phyloP scores from a whole-genome alignment of 352 stramenopile species.

The Phytophthora citrophthora region DNA sequence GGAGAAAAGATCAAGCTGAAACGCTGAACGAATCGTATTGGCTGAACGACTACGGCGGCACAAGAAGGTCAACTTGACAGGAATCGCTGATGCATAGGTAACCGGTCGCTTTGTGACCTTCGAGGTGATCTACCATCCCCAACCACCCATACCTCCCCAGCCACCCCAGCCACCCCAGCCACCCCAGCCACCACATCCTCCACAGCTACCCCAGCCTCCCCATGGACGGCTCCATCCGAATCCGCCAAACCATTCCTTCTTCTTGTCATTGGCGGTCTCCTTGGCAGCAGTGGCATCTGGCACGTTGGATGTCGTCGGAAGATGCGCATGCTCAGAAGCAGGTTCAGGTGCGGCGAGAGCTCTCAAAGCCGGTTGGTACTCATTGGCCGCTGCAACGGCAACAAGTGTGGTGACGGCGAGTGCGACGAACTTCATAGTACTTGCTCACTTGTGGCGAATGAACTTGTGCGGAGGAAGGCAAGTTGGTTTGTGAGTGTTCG shows the following conservation, averaged over 20 bases:
- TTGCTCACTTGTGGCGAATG: slow-evolving; percentile 1
- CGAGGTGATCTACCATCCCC: neutral
- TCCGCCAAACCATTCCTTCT: slow-evolving; percentile 6
- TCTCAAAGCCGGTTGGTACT: slow-evolving; percentile 5
- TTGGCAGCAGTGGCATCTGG: neutral
- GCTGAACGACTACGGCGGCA: too few relatives aligned
- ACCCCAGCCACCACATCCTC: neutral
- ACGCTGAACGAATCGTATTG: too few relatives aligned
- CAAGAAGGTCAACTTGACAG: neutral
- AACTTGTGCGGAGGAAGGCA: neutral
- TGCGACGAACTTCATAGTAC: slow-evolving; percentile 8
- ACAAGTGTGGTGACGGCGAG: slow-evolving; percentile 7
- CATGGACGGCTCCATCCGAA: slow-evolving; percentile 2
- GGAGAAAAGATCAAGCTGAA: too few relatives aligned
- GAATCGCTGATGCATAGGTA: neutral
- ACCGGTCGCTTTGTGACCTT: too few relatives aligned
- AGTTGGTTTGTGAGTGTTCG: neutral
- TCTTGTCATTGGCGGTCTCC: neutral
- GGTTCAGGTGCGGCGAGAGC: slow-evolving; percentile 6
- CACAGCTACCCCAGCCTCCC: slow-evolving; percentile 1
- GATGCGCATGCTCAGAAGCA: neutral
- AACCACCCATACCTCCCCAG: slow-evolving; percentile 9
- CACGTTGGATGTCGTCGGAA: neutral
- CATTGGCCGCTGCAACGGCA: neutral
- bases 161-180: slow-evolving; percentile 8